Conservation (phyloP, 1,284 basidiomycete genomes). For the Thecaphora thlaspeos region DNA sequence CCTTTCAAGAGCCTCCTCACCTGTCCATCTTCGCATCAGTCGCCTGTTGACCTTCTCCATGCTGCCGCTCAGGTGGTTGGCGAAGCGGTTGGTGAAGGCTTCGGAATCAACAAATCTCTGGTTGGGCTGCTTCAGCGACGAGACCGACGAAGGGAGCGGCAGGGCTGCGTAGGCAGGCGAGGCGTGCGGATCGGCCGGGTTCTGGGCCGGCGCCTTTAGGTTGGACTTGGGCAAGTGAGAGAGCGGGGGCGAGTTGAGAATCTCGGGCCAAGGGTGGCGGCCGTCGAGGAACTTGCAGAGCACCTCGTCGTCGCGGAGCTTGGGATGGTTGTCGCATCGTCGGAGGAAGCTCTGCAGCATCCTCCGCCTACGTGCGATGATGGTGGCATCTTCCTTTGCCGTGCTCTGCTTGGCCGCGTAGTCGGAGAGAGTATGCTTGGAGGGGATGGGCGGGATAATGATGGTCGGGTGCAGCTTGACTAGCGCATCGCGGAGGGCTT, state of each 20-base stretch:
- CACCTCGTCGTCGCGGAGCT: conserved; percentile 87
- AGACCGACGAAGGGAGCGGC: conserved; percentile 72
- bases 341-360: conserved; percentile 95
- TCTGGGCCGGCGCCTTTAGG: conserved; percentile 88
- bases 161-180: conserved; percentile 77
- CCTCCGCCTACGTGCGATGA: conserved; percentile 87
- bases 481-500: conserved; percentile 81
- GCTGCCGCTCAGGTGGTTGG: conserved; percentile 80
- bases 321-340: conserved; percentile 82
- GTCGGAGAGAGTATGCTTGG: conserved; percentile 91
- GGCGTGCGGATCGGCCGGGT: conserved; percentile 77
- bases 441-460: conserved; percentile 96
- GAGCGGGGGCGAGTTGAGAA: conserved; percentile 67
- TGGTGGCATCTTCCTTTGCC: conserved; percentile 89
- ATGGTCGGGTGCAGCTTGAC: conserved; percentile 88
- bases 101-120: conserved; percentile 89
- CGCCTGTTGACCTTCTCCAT: conserved; percentile 96
- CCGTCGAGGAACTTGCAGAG: conserved; percentile 94
- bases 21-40: conserved; percentile 88
- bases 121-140: conserved; percentile 42
- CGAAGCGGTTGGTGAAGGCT: conserved; percentile 92
- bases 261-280: conserved; percentile 78
- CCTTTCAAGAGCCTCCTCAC: no score
- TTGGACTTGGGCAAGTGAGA: conserved; percentile 90
- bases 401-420: conserved; percentile 96